Conservation (phyloP, 148 eudicot genomes). For the Pharnaceum exiguum region DNA sequence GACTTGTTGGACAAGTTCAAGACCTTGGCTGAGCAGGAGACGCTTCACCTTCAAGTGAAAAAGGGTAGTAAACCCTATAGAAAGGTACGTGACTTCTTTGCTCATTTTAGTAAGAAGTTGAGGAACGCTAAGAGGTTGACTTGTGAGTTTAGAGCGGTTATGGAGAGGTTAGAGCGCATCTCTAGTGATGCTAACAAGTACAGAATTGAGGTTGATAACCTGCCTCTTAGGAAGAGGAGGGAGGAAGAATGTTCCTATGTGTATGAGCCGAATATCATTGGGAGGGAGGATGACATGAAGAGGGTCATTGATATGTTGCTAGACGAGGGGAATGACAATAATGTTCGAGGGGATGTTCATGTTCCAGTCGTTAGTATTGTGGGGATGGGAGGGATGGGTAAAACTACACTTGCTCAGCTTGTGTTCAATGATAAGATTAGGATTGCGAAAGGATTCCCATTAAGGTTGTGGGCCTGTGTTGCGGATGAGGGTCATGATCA, state of each 20-base stretch:
- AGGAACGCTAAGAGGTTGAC: neutral
- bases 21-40: slow-evolving; percentile 1
- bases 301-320: slow-evolving; percentile 5
- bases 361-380: slow-evolving; percentile 14
- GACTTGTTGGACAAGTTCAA: slow-evolving; percentile 13
- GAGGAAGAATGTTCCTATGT: neutral
- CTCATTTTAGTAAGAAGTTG: neutral
- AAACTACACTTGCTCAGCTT: slow-evolving; percentile 23
- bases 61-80: neutral
- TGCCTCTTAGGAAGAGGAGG: neutral
- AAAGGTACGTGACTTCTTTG: slow-evolving; percentile 7
- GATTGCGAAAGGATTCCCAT: too few species aligned
- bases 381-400: slow-evolving; percentile 23
- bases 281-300: slow-evolving; percentile 14
- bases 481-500: neutral
- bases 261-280: slow-evolving; percentile 8
- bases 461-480: slow-evolving; percentile 20
- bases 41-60: neutral
- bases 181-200: neutral
- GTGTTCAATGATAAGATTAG: too few species aligned
- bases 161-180: neutral
- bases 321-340: too few species aligned
- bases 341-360: neutral
- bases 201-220: neutral
- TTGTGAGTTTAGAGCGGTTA: neutral